These are phyloP conservation scores for Liriodendron chinense DNA, from an alignment of 164 flowering plant species.

Conservation along the genomic window DNA sequence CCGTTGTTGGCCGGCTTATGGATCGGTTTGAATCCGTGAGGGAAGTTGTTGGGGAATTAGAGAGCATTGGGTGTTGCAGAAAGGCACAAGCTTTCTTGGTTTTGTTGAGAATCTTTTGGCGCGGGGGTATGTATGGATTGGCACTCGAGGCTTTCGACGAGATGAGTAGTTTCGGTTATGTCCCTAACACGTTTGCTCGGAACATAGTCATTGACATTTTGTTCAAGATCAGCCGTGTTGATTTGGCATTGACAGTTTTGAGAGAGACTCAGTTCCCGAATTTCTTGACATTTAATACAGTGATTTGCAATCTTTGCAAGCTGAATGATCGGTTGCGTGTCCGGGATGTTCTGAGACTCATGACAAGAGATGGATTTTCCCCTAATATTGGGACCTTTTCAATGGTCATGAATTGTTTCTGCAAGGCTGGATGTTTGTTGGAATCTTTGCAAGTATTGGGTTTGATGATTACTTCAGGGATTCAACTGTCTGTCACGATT, in stretches of 20 bases:
- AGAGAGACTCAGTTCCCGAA: slow-evolving; percentile 34
- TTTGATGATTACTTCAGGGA: slow-evolving; percentile 43
- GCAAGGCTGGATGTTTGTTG: slow-evolving; percentile 37
- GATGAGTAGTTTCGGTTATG: slow-evolving; percentile 46
- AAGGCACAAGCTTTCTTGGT: slow-evolving; percentile 54
- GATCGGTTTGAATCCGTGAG: slow-evolving; percentile 25
- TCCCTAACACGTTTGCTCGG: slow-evolving; percentile 46
- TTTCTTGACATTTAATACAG: slow-evolving; percentile 54
- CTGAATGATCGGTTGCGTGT: slow-evolving; percentile 32
- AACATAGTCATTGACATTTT: slow-evolving; percentile 54
- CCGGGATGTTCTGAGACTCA: slow-evolving; percentile 26
- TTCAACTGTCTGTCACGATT: slow-evolving; percentile 30
- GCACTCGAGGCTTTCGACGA: slow-evolving; percentile 49
- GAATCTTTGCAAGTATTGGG: slow-evolving; percentile 52
- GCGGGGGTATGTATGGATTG: slow-evolving; percentile 41
- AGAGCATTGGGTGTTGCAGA: slow-evolving; percentile 37
- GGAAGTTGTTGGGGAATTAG: slow-evolving; percentile 37
- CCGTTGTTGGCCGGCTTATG: slow-evolving; percentile 34
- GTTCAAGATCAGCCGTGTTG: slow-evolving; percentile 39
- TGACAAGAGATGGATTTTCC: slow-evolving; percentile 41
- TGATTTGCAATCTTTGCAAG: slow-evolving; percentile 49
- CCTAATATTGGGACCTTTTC: slow-evolving; percentile 39
- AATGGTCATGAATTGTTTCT: slow-evolving; percentile 46
- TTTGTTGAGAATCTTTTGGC: slow-evolving; percentile 59
- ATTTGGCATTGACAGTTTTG: slow-evolving; percentile 37